A percentile compares a stretch with the other conserved stretches of the same genome.
These are phyloP conservation scores for Phyllostachys edulis DNA, from an alignment of 176 grass and related monocot species.

Conservation along the genomic window DNA sequence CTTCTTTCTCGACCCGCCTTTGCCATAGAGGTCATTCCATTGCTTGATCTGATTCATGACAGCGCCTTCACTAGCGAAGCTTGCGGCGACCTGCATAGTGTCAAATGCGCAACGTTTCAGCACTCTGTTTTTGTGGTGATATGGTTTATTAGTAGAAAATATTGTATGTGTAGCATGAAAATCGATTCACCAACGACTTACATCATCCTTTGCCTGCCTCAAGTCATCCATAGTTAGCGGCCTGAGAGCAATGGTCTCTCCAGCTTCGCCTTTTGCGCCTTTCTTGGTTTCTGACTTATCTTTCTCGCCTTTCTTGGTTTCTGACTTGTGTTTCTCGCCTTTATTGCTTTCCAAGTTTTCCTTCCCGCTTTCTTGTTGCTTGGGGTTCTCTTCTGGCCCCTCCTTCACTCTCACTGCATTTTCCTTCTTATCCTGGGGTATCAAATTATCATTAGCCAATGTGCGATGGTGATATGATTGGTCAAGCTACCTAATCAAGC, in stretches of 20 bases:
- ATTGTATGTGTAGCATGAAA: background rate
- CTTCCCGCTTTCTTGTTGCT: slow-evolving; percentile 5
- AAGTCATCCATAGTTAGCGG: slow-evolving; percentile 85
- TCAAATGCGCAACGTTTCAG: background rate
- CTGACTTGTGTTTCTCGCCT: background rate
- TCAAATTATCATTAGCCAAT: background rate
- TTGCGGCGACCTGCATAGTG: slow-evolving; percentile 54
- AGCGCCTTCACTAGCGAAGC: slow-evolving; percentile 59
- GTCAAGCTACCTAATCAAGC: background rate
- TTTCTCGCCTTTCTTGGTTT: slow-evolving; percentile 10
- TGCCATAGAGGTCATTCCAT: slow-evolving; percentile 86
- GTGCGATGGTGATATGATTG: slow-evolving; percentile 10
- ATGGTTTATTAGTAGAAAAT: background rate
- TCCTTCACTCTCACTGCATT: slow-evolving; percentile 4
- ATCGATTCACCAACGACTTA: slow-evolving; percentile 31
- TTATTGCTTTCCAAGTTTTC: slow-evolving; percentile 20
- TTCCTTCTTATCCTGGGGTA: slow-evolving; percentile 40
- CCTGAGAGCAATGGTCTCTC: slow-evolving; percentile 45
- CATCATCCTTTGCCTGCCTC: slow-evolving; percentile 75
- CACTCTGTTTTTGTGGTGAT: background rate
- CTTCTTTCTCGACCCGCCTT: slow-evolving; percentile 79
- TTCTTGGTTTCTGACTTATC: background rate
- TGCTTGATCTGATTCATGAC: slow-evolving; percentile 70
- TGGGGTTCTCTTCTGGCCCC: background rate
- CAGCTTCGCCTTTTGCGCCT: background rate